These are phyloP conservation scores for Cinnamomum micranthum DNA, from an alignment of 164 flowering plant genomes.

Conservation along the genomic window DNA sequence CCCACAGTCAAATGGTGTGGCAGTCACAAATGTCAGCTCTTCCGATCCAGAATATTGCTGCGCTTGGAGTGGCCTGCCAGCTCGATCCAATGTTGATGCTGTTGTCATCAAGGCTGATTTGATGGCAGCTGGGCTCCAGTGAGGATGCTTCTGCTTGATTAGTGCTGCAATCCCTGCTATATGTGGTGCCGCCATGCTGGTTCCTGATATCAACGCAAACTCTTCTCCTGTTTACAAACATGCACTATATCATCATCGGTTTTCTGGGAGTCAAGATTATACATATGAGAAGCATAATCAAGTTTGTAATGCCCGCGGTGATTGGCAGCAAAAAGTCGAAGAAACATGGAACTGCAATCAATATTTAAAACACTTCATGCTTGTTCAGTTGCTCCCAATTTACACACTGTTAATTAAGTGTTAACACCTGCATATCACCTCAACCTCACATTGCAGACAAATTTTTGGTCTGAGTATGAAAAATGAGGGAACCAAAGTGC, in stretches of 20 bases:
- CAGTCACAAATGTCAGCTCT: slow-evolving; percentile 53
- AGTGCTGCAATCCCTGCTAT: slow-evolving; percentile 98
- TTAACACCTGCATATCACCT: not conserved
- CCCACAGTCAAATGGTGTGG: slow-evolving; percentile 95
- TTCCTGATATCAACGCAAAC: slow-evolving; percentile 96
- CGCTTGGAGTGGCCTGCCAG: slow-evolving; percentile 84
- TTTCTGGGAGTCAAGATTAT: not conserved
- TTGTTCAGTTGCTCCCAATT: not conserved
- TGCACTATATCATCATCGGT: not conserved
- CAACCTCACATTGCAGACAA: not conserved
- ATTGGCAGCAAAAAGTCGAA: not conserved
- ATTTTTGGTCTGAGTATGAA: not conserved
- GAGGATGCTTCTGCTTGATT: slow-evolving; percentile 86
- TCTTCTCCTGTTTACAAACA: slow-evolving; percentile 65
- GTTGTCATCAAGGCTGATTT: slow-evolving; percentile 98
- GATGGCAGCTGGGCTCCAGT: slow-evolving; percentile 92
- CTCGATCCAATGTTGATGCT: slow-evolving; percentile 62
- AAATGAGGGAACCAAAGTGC: not conserved
- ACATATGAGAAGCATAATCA: not conserved
- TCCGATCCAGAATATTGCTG: slow-evolving; percentile 79
- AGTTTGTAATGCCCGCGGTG: not conserved
- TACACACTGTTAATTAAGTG: not conserved
- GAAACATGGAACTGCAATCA: not conserved
- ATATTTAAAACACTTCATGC: not conserved
- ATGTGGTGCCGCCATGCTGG: slow-evolving; percentile 99